phyloP scores from a whole-genome alignment of 2,329 filamentous ascomycete genomes.

The Cercospora beticola region DNA sequence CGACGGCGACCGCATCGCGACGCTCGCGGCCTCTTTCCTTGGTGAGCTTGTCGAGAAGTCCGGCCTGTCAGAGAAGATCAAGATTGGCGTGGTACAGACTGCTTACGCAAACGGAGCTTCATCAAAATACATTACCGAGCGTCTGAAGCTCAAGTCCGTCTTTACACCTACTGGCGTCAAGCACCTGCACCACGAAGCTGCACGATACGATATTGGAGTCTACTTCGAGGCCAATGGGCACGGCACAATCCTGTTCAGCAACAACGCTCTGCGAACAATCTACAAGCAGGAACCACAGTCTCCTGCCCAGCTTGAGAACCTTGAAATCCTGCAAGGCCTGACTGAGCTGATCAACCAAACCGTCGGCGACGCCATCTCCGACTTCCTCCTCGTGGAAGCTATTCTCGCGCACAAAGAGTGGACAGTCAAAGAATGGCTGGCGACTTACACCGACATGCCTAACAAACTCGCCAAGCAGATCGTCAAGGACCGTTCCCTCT shows the following conservation, averaged over 20 bases:
- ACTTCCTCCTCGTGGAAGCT: conserved; percentile 93
- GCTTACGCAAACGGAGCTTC: conserved; percentile 96
- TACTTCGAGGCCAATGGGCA: conserved; percentile 99
- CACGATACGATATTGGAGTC: conserved; percentile 90
- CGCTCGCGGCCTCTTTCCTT: conserved; percentile 89
- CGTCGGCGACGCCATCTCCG: conserved; percentile 91
- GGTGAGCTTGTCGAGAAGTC: conserved; percentile 80
- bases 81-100: conserved; percentile 93
- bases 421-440: conserved; percentile 82
- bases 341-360: conserved; percentile 97
- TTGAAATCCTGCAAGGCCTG: conserved; percentile 79
- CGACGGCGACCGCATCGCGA: conserved; percentile 95
- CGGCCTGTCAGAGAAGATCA: conserved; percentile 74
- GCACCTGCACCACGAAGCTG: conserved; percentile 94
- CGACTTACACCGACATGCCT: conserved; percentile 89
- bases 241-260: conserved; percentile 92
- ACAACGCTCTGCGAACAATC: conserved; percentile 76
- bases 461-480: conserved; percentile 94
- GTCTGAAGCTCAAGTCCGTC: conserved; percentile 82
- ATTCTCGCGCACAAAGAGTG: conserved; percentile 94
- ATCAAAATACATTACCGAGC: conserved; percentile 86
- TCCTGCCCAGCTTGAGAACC: conserved; percentile 83
- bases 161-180: conserved; percentile 97
- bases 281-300: conserved; percentile 78
- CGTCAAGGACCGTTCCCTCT: conserved; percentile 82